Evolutionary conservation across 2,329 filamentous ascomycete species (phyloP).

Genomic region (Fusarium sambucinum): DNA sequence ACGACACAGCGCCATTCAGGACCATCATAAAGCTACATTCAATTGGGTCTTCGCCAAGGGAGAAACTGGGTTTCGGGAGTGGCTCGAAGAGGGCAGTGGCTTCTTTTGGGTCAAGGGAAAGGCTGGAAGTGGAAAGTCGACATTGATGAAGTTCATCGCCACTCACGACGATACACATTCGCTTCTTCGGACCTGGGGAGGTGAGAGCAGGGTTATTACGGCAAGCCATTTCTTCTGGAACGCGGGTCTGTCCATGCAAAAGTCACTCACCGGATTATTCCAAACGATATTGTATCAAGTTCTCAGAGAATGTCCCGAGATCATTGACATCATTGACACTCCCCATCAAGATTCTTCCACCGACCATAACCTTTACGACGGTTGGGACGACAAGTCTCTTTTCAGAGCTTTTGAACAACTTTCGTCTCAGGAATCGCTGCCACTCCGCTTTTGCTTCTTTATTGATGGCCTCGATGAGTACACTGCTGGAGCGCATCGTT

Average conservation of each 20-base stretch:
- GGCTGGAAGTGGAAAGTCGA: conserved; percentile 20
- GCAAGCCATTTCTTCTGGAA: conserved; percentile 20
- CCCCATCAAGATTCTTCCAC: background rate
- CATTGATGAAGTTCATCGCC: conserved; percentile 25
- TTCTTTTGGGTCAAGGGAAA: conserved; percentile 24
- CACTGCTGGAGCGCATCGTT: background rate
- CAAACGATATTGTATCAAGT: background rate
- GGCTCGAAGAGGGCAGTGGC: background rate
- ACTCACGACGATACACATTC: background rate
- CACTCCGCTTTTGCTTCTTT: background rate
- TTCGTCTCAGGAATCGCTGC: background rate
- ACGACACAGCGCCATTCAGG: background rate
- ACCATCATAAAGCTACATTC: background rate
- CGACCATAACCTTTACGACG: background rate
- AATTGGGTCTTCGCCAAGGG: background rate
- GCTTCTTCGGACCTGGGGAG: background rate
- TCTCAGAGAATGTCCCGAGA: background rate
- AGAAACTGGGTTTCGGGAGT: background rate
- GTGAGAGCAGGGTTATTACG: background rate
- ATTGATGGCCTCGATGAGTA: background rate
- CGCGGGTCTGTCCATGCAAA: conserved; percentile 3
- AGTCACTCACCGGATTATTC: conserved; percentile 3
- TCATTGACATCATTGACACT: background rate
- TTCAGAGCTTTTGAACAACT: background rate
- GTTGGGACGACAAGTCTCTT: background rate